Evolutionary conservation across 2,329 filamentous ascomycete genomes (phyloP), one percentile per base, ranked within the genome.

Genomic region (Akanthomyces dipterigenus): DNA sequence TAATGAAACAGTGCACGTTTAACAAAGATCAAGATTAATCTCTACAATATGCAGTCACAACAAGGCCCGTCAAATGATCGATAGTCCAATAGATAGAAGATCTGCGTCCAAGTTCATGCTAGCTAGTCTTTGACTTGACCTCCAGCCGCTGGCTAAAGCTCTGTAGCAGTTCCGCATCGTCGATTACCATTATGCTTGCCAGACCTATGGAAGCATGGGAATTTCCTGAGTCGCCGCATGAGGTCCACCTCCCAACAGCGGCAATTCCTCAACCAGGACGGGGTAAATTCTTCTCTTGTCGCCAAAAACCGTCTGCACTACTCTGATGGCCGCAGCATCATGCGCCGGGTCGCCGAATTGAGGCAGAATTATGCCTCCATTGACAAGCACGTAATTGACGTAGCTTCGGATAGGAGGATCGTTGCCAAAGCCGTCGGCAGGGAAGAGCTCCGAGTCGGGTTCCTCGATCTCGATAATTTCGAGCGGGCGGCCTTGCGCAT

Each of bases 311-410:
- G 4, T 45, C 22, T 45, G 43, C 43, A n/a, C 64, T 0, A 62
- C 6, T 5, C 53, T 46, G 20, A 66, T 24, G 1, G 70, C 70
- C 6, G 65, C 62, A 1, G 60, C 61, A 54, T 72, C 70, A 7
- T 63, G 38, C 8, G 64, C 55, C 2, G 31, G 34, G 20, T 70
- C 65, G 8, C 68, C 67, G 55, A 72, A 72, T 8, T 65, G 64
- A 3, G 70, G 67, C 14, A 72, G 54, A 1, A 72, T 66, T 5
- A 72, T 14, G 0, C 68, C 70, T 5, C 64, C 68, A 22, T 70
- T 70, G 14, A 70, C 69, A 0, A 71, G 26, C 8, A 70, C 48
- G 43, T 66, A 69, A 34, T 71, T 71, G 55, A 65, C 65, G 24
- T 72, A 67, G 55, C 57, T 67, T 22, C 58, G 54, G n/a, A 62